phyloP scores from a whole-genome alignment of 352 stramenopile genomes.

The Pythium myriotylum region DNA sequence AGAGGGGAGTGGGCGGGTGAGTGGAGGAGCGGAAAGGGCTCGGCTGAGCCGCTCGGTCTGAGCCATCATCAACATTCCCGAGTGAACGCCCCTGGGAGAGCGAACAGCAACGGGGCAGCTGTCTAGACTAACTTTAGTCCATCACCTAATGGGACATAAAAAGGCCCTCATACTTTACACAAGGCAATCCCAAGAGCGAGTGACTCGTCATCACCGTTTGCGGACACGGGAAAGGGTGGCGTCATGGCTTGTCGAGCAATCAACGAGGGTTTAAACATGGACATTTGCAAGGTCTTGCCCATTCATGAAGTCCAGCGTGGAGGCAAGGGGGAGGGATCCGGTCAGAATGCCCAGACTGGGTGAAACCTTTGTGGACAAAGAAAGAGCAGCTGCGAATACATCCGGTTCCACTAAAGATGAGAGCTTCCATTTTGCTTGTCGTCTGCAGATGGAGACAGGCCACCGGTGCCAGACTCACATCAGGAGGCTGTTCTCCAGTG shows the following conservation, averaged over 20 bases:
- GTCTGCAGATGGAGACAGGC: slow-evolving; percentile 4
- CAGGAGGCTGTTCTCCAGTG: not conserved
- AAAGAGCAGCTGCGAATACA: too few species aligned
- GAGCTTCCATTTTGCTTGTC: not conserved
- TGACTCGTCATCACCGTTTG: slow-evolving; percentile 10
- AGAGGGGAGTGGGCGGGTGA: not conserved
- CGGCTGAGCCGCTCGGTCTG: not conserved
- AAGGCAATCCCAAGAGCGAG: too few species aligned
- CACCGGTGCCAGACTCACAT: not conserved
- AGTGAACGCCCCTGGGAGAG: not conserved
- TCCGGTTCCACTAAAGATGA: too few species aligned
- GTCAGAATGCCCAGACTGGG: too few species aligned
- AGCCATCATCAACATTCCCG: not conserved
- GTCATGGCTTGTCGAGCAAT: slow-evolving; percentile 12
- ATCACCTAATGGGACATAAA: not conserved
- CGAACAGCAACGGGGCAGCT: not conserved
- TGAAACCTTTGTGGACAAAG: too few species aligned
- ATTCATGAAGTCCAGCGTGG: too few species aligned
- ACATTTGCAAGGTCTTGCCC: too few species aligned
- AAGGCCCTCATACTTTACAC: not conserved
- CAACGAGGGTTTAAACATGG: not conserved
- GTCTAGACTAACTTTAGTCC: slow-evolving; percentile 16
- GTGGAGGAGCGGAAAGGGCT: not conserved
- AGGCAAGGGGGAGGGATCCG: too few species aligned
- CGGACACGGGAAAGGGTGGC: slow-evolving; percentile 11